Evolutionary conservation across 805 yeast species (phyloP), one percentile per base, ranked within the genome.

Genomic region (Hyphopichia homilentoma): DNA sequence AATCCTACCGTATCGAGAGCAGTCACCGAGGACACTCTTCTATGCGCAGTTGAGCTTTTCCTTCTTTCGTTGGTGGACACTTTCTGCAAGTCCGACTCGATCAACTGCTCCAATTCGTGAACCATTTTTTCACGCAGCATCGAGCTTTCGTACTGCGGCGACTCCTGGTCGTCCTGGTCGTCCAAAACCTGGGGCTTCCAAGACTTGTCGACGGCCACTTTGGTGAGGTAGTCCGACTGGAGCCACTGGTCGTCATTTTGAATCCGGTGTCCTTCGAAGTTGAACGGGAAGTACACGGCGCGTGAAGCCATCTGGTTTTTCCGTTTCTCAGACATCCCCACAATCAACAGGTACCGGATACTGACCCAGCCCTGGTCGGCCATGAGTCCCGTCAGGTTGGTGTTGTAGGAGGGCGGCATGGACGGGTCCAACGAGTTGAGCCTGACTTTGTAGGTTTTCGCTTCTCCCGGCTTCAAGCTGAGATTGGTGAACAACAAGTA

Each of bases 361-460:
- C 68, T 59, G 2, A 62, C 44, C 35, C 52, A 49, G 2, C 70
- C 71, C 29, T 57, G 67, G 25, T 65, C 70, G 21, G 68, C 52
- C 4, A 52, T 50, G 2, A 57, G 45, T 1, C 69, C 68, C 0
- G 70, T 60, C 70, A 62, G 68, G 11, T 49, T 45, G 6, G 64
- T 43, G 40, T 66, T 66, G 44, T 66, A 66, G 9, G 63, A 53
- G 0, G 73, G 73, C 6, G 73, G 70, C 20, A 57, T 40, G 11
- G 43, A 41, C 6, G 34, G 31, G n/a, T 38, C 32, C 3, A 52
- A 35, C 15, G 40, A 41, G 1, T 54, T 57, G 34, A 61, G 44
- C 25, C 39, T 48, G 6, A 65, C 31, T 12, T 33, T 40, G 39
- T 50, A 59, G 4, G 39, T 22, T 29, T 46, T 47, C 2, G 42